A percentile compares a stretch with the other conserved stretches of the same genome.
Evolutionary conservation across 768 basidiomycete genomes (phyloP).

Genomic region (Leccinellum albellum): DNA sequence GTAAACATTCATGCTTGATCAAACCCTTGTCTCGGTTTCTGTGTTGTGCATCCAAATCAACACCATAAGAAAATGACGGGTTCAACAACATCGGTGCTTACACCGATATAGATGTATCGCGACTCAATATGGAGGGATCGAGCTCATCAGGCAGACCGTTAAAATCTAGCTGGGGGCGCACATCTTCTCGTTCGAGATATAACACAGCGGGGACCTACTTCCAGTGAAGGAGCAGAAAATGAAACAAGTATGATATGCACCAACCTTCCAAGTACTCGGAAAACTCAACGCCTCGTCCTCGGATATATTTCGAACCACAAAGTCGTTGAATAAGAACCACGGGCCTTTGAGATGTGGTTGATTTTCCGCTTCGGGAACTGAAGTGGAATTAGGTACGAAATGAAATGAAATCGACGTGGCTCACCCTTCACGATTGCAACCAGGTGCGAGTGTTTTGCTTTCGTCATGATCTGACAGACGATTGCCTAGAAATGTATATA

Average conservation of each 20-base stretch:
- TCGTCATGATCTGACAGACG: slow-evolving; percentile 73
- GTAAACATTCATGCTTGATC: slow-evolving; percentile 77
- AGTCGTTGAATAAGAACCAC: slow-evolving; percentile 98
- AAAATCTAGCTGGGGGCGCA: slow-evolving; percentile 56
- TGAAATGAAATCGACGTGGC: not conserved
- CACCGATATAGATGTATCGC: slow-evolving; percentile 87
- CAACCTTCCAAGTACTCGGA: slow-evolving; percentile 87
- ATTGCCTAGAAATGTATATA: slow-evolving; percentile 52
- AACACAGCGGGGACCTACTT: slow-evolving; percentile 80
- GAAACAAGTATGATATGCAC: slow-evolving; percentile 10
- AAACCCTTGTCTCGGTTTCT: slow-evolving; percentile 72
- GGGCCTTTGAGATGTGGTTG: slow-evolving; percentile 42
- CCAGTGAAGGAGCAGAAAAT: slow-evolving; percentile 4
- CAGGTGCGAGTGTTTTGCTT: slow-evolving; percentile 73
- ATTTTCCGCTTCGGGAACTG: slow-evolving; percentile 69
- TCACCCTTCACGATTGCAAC: slow-evolving; percentile 84
- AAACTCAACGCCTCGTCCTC: slow-evolving; percentile 88
- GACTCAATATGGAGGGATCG: slow-evolving; percentile 72
- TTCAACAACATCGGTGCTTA: slow-evolving; percentile 33
- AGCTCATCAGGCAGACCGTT: slow-evolving; percentile 58
- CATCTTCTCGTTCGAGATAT: slow-evolving; percentile 79
- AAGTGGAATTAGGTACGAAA: not conserved
- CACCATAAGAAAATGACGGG: not conserved
- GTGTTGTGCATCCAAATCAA: not conserved
- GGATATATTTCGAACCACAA: slow-evolving; percentile 78